Base-by-base conservation (phyloP, 1,139 yeast species). In the Saccharomyces pastorianus region DNA sequence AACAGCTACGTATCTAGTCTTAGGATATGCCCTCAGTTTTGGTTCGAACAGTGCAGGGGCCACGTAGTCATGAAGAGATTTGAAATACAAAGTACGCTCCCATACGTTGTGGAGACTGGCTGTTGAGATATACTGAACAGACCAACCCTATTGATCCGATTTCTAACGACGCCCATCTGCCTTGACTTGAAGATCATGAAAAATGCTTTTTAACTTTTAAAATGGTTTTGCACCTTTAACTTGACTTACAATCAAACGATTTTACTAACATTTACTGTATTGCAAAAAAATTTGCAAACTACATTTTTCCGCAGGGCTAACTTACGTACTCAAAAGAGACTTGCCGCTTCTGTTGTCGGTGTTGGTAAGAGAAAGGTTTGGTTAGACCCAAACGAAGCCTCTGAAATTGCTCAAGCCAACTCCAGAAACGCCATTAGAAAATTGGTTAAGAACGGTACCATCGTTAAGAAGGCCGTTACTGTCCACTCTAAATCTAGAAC, bases 291-390 rank as follows among this genome's bases (percentile, higher is more conserved):
- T 34, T 6, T 48, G 38, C 31, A 32, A 20, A 48, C 23, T 13
- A 25, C 6, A 20, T 50, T 57, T 51, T 46, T 50, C 56, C 58
- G 62, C 69, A 87, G 91, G 98, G 96, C 98, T 84, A 93, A 93
- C 84, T 88, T 93, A 77, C 87, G 95, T 81, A 87, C 96, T 80
- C 99, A 95, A 84, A 93, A 93, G 84, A 90, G 99, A 86, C 96
- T 93, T 79, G 99, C 99, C 78, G 96, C 99, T 79, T 84, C 95
- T 83, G 98, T 95, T 77, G 84, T 89, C 78, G 96, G 96, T 81
- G 96, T 89, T 78, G 99, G 99, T 83, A 85, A 91, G 85, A 88
- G 98, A 88, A 93, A 93, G 93, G 84, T 93, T 80, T 93, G 99
- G 99, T 85, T 93, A 80, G 99, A 93, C 78, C 99, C 99, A 75